Percentiles rank a stretch among this genome's conserved stretches.
Evolutionary conservation across 2,329 filamentous ascomycete genomes (phyloP).

Genomic region (Pseudocercospora cruenta): DNA sequence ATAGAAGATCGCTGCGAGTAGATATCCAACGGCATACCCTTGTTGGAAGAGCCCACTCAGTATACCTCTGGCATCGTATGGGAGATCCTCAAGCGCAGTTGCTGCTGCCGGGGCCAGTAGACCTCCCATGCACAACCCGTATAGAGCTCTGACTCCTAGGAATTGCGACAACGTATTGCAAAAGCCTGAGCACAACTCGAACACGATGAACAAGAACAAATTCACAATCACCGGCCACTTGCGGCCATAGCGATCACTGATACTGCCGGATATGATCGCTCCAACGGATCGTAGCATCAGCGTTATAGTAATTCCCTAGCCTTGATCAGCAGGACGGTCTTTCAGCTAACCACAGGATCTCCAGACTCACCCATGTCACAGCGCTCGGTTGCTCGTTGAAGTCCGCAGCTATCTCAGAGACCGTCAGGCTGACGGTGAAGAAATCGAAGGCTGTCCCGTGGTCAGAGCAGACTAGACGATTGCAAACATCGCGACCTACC

Average conservation of each 20-base stretch:
- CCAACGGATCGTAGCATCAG: slow-evolving; percentile 41
- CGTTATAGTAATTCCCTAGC: slow-evolving; percentile 31
- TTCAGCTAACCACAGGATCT: neutral
- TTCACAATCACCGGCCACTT: slow-evolving; percentile 45
- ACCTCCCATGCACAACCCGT: slow-evolving; percentile 46
- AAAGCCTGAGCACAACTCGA: slow-evolving; percentile 45
- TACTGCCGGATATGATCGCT: slow-evolving; percentile 35
- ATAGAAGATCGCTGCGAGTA: slow-evolving; percentile 42
- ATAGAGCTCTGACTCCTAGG: slow-evolving; percentile 43
- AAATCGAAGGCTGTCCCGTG: slow-evolving; percentile 59
- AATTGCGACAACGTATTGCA: slow-evolving; percentile 42
- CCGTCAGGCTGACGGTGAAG: slow-evolving; percentile 16
- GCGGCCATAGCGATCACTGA: slow-evolving; percentile 38
- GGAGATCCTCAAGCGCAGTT: slow-evolving; percentile 46
- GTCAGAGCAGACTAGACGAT: too few relatives aligned
- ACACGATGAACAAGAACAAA: slow-evolving; percentile 41
- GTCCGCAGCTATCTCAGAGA: slow-evolving; percentile 14
- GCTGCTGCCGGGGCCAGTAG: slow-evolving; percentile 39
- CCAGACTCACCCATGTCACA: slow-evolving; percentile 1
- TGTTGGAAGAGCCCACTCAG: slow-evolving; percentile 43
- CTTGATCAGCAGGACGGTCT: neutral
- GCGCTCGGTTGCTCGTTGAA: slow-evolving; percentile 8
- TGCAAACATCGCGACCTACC: slow-evolving; percentile 22
- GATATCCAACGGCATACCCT: slow-evolving; percentile 42
- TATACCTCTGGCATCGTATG: slow-evolving; percentile 44